Evolutionary conservation across 345 rosid species (phyloP).

Genomic region (Eucalyptus sp.): DNA sequence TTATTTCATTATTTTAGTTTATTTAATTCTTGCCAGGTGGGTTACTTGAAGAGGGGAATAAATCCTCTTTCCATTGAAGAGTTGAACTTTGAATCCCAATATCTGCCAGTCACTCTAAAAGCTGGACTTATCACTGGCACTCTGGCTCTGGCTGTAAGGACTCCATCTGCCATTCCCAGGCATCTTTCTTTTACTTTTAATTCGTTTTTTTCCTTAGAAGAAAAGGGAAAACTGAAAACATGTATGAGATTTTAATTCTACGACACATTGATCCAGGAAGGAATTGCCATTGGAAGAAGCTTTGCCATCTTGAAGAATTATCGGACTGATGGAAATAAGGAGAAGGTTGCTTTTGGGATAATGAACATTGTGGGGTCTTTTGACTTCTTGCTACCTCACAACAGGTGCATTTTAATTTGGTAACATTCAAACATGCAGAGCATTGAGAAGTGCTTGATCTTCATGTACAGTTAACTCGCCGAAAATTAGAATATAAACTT

Average conservation of each 20-base stretch:
- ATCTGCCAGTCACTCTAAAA: slow-evolving; percentile 36
- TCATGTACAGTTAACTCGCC: neutral
- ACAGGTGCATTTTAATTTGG: slow-evolving; percentile 27
- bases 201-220: neutral
- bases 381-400: slow-evolving; percentile 86
- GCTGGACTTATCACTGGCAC: slow-evolving; percentile 56
- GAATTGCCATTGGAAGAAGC: slow-evolving; percentile 82
- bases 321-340: slow-evolving; percentile 87
- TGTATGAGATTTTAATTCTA: neutral
- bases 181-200: neutral
- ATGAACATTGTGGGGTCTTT: slow-evolving; percentile 82
- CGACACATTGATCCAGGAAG: slow-evolving; percentile 40
- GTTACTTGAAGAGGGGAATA: slow-evolving; percentile 55
- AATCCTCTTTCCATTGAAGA: slow-evolving; percentile 45
- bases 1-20: neutral
- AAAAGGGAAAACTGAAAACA: neutral
- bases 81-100: slow-evolving; percentile 45
- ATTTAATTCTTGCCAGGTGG: slow-evolving; percentile 37
- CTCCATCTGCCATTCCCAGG: neutral
- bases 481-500: neutral
- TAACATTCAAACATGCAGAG: neutral
- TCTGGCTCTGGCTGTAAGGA: slow-evolving; percentile 58
- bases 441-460: neutral
- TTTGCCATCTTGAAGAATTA: slow-evolving; percentile 64
- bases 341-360: slow-evolving; percentile 79